Conservation (phyloP, 345 rosid genomes). For the Aurinia saxatilis region DNA sequence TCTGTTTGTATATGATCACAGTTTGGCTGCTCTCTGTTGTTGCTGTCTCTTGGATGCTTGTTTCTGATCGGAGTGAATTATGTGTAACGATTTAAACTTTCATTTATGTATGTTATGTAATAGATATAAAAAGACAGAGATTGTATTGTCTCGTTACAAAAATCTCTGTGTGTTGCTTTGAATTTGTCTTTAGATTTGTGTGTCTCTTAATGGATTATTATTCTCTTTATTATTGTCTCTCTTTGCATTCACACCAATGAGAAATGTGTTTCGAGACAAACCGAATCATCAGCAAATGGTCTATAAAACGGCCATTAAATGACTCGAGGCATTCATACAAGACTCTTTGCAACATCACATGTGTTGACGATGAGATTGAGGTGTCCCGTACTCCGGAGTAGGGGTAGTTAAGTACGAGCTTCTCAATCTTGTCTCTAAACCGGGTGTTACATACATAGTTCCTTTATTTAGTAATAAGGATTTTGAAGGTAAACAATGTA, state of each 20-base stretch:
- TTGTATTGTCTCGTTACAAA: neutral
- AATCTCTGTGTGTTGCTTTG: neutral
- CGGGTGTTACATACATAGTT: neutral
- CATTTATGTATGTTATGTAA: neutral
- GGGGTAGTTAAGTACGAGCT: too few relatives aligned
- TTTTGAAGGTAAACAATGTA: slow-evolving; percentile 62
- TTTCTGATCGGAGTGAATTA: slow-evolving; percentile 31
- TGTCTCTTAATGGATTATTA: neutral
- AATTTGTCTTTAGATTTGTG: neutral
- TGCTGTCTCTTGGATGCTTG: slow-evolving; percentile 72
- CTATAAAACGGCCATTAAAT: too few relatives aligned
- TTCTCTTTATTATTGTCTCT: too few relatives aligned
- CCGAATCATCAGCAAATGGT: too few relatives aligned
- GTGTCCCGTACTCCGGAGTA: too few relatives aligned
- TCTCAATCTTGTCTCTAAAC: too few relatives aligned
- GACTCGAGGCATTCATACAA: too few relatives aligned
- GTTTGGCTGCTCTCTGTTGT: slow-evolving; percentile 72
- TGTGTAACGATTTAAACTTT: neutral
- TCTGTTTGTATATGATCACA: slow-evolving; percentile 23
- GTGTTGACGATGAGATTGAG: too few relatives aligned
- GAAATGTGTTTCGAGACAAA: too few relatives aligned
- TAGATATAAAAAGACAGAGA: neutral
- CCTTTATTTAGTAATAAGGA: slow-evolving; percentile 36
- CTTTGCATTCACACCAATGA: too few relatives aligned
- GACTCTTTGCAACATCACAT: too few relatives aligned